Conservation (phyloP, 75 land plant genomes). For the Cunninghamia lanceolata region DNA sequence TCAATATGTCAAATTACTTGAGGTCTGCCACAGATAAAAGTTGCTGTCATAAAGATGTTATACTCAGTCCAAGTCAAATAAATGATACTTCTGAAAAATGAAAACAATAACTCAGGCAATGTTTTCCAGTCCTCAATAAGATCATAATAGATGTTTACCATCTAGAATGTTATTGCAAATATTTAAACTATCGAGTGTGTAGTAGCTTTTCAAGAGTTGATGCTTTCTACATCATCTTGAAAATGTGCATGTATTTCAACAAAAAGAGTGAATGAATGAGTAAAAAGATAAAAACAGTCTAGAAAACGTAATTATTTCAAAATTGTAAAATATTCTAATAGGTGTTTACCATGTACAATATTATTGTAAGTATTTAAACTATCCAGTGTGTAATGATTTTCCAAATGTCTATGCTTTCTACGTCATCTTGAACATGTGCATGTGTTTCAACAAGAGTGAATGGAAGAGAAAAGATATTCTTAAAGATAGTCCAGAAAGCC, state of each 20-base stretch:
- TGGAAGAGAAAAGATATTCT: no score
- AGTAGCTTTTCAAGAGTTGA: not conserved
- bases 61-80: not conserved
- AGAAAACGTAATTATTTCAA: not conserved
- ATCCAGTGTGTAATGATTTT: no score
- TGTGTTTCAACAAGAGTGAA: no score
- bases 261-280: not conserved
- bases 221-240: not conserved
- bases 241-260: not conserved
- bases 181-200: not conserved
- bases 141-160: not conserved
- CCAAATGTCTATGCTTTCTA: no score
- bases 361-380: no score
- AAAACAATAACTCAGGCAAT: not conserved
- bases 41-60: not conserved
- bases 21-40: not conserved
- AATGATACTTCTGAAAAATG: not conserved
- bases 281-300: not conserved
- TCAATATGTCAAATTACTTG: not conserved
- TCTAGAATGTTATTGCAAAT: not conserved
- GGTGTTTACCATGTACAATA: no score
- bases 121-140: not conserved
- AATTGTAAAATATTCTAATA: no score
- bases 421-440: no score
- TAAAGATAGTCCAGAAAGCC: no score